Evolutionary conservation across 1,284 basidiomycete species (phyloP).

Genomic region (Kwoniella shivajii): DNA sequence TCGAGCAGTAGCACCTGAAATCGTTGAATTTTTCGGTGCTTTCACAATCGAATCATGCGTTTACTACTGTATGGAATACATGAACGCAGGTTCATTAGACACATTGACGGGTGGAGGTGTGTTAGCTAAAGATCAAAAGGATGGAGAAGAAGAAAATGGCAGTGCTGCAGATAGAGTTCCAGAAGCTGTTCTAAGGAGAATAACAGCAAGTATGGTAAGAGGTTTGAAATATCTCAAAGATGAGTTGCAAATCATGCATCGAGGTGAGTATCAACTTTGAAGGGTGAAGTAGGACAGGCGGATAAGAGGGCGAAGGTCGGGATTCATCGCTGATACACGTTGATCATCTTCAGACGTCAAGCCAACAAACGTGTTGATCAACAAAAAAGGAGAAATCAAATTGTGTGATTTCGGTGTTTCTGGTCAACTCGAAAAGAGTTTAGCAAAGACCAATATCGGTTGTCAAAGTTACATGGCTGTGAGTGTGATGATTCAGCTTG

Average conservation of each 20-base stretch:
- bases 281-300: neutral
- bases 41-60: constrained; percentile 99
- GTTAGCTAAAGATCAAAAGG: constrained; percentile 26
- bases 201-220: constrained; percentile 80
- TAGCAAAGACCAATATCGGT: constrained; percentile 98
- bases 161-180: constrained; percentile 63
- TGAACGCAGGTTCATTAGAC: constrained; percentile 95
- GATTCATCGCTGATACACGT: neutral
- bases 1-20: constrained; percentile 84
- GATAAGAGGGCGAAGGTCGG: neutral
- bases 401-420: constrained; percentile 98
- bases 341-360: constrained; percentile 66
- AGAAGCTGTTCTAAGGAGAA: constrained; percentile 81
- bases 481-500: constrained; percentile 50
- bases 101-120: constrained; percentile 66
- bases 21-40: constrained; percentile 98
- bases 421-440: constrained; percentile 91
- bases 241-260: constrained; percentile 93
- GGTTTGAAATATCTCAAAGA: constrained; percentile 96
- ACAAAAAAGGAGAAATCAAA: constrained; percentile 85
- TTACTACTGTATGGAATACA: constrained; percentile 99
- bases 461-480: constrained; percentile 99
- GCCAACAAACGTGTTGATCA: constrained; percentile 94
- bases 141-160: constrained; percentile 20
- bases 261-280: constrained; percentile 61